phyloP scores from a whole-genome alignment of 352 stramenopile genomes.

The Globisporangium paroecandrum region DNA sequence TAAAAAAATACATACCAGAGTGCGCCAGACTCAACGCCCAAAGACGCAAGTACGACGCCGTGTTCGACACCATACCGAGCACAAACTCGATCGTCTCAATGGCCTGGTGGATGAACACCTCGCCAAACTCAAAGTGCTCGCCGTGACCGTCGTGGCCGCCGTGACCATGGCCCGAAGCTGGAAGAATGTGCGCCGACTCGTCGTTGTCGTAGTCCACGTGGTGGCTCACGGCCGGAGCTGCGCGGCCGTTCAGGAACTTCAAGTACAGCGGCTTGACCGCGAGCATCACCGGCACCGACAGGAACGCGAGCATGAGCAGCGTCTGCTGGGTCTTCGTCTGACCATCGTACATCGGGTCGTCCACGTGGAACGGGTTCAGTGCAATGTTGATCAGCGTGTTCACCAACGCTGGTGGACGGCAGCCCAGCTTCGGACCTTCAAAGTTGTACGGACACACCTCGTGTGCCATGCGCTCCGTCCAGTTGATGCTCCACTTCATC shows the following conservation, averaged over 20 bases:
- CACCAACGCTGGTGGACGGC: slow-evolving; percentile 96
- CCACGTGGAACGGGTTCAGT: slow-evolving; percentile 90
- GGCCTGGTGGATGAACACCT: slow-evolving; percentile 98
- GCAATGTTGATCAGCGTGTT: slow-evolving; percentile 99
- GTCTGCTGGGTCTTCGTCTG: slow-evolving; percentile 89
- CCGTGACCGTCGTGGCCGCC: slow-evolving; percentile 35
- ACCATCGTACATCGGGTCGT: slow-evolving; percentile 94
- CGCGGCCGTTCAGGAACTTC: slow-evolving; percentile 71
- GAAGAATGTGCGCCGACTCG: slow-evolving; percentile 55
- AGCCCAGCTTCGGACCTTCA: slow-evolving; percentile 91
- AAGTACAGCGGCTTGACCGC: slow-evolving; percentile 93
- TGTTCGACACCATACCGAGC: slow-evolving; percentile 99
- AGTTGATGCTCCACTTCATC: slow-evolving; percentile 99
- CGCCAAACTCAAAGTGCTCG: slow-evolving; percentile 93
- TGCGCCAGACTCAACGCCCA: slow-evolving; percentile 99
- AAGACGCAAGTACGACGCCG: slow-evolving; percentile 98
- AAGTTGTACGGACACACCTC: slow-evolving; percentile 93
- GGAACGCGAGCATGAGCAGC: slow-evolving; percentile 92
- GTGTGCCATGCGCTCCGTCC: slow-evolving; percentile 92
- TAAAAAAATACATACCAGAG: slow-evolving; percentile 57
- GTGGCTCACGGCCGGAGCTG: slow-evolving; percentile 51
- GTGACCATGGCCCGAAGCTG: slow-evolving; percentile 35
- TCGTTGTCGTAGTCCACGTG: slow-evolving; percentile 82
- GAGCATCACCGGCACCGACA: slow-evolving; percentile 96
- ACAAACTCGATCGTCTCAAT: slow-evolving; percentile 99